A percentile compares a stretch with the other conserved stretches of the same genome.
phyloP scores from a whole-genome alignment of 176 grass and related monocot species.

The Cocos nucifera region DNA sequence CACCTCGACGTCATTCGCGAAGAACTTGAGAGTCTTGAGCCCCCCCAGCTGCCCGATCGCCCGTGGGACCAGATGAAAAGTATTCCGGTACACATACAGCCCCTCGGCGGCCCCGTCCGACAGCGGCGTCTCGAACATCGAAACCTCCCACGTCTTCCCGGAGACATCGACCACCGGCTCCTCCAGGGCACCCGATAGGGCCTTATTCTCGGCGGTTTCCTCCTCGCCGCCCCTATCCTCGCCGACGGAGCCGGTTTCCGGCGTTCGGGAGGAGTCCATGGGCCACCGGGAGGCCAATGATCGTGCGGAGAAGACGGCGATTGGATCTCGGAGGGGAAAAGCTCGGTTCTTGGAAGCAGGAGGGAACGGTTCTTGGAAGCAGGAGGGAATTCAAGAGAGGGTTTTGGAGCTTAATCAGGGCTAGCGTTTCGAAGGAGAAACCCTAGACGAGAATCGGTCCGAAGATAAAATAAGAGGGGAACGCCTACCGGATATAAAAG shows the following conservation, averaged over 20 bases:
- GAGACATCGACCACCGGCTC: slow-evolving; percentile 42
- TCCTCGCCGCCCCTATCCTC: not conserved
- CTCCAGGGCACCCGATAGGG: not conserved
- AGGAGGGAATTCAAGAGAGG: not conserved
- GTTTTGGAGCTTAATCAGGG: too few species aligned
- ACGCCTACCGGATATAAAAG: too few species aligned
- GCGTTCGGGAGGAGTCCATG: not conserved
- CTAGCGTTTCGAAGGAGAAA: too few species aligned
- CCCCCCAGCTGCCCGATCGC: slow-evolving; percentile 33
- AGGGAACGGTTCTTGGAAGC: not conserved
- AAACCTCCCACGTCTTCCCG: slow-evolving; percentile 75
- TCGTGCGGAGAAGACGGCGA: not conserved
- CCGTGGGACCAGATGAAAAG: slow-evolving; percentile 56
- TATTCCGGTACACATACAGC: slow-evolving; percentile 75
- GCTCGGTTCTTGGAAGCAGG: not conserved
- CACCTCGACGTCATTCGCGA: slow-evolving; percentile 88
- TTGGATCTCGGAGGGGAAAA: not conserved
- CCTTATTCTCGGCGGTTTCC: not conserved
- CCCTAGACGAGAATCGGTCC: too few species aligned
- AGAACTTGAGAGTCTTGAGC: slow-evolving; percentile 85
- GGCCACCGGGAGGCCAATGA: not conserved
- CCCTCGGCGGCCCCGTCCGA: slow-evolving; percentile 28
- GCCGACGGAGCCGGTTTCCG: slow-evolving; percentile 9
- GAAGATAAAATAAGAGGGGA: too few species aligned
- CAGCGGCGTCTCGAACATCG: slow-evolving; percentile 26